Percentiles rank a stretch among this genome's conserved stretches.
phyloP scores from a whole-genome alignment of 192 early-diverging fungal species.

The Geranomyces variabilis region DNA sequence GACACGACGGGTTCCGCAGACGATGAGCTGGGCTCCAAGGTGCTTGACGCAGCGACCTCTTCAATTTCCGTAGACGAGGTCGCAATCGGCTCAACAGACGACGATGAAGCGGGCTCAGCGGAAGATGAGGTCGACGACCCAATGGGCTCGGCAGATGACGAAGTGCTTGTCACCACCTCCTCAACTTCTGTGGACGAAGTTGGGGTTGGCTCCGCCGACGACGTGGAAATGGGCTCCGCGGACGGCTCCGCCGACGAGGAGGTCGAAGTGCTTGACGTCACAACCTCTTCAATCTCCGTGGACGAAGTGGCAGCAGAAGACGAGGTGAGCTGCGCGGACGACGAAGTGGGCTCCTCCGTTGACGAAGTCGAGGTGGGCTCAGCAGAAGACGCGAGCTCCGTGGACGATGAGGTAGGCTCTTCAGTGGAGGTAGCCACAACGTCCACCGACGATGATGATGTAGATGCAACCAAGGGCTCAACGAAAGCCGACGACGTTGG shows the following conservation, averaged over 20 bases:
- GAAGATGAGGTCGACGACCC: background rate
- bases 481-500: background rate
- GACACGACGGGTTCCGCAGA: background rate
- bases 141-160: background rate
- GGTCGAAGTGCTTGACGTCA: background rate
- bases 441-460: background rate
- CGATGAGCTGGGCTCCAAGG: background rate
- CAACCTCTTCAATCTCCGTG: background rate
- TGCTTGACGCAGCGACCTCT: background rate
- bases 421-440: background rate
- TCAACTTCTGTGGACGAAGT: constrained; percentile 1
- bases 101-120: background rate
- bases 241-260: background rate
- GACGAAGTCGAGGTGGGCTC: constrained; percentile 1
- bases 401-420: background rate
- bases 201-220: constrained; percentile 4
- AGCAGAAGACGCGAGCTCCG: background rate
- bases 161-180: no score
- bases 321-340: background rate
- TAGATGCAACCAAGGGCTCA: background rate
- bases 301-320: background rate
- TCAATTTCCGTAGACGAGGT: background rate
- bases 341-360: background rate
- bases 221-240: constrained; percentile 1
- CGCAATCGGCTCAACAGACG: background rate